Percentiles rank a stretch among this genome's conserved stretches.
These are phyloP conservation scores for Phytopythium oedochilum DNA, from an alignment of 352 stramenopile genomes.

Conservation along the genomic window DNA sequence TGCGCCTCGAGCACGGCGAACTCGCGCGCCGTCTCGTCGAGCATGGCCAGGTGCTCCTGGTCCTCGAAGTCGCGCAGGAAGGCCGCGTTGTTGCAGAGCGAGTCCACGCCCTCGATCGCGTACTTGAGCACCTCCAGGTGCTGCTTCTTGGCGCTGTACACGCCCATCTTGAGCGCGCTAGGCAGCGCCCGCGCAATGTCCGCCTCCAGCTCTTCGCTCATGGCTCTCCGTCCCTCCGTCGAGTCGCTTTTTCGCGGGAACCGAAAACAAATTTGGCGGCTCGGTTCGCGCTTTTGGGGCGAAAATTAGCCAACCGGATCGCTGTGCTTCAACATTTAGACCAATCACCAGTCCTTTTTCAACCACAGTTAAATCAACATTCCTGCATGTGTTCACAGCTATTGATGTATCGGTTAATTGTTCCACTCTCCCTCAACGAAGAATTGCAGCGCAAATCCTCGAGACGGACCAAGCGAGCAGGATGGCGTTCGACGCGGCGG, in stretches of 20 bases:
- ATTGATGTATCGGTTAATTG: too few relatives aligned
- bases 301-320: too few relatives aligned
- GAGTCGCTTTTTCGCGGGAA: constrained; percentile 8
- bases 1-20: constrained; percentile 65
- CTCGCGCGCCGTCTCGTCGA: constrained; percentile 68
- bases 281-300: too few relatives aligned
- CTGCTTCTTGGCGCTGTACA: constrained; percentile 75
- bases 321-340: too few relatives aligned
- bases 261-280: too few relatives aligned
- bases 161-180: constrained; percentile 65
- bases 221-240: constrained; percentile 4
- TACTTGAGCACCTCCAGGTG: constrained; percentile 71
- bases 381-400: too few relatives aligned
- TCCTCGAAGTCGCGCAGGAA: constrained; percentile 65
- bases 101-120: constrained; percentile 60
- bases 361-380: too few relatives aligned
- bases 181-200: constrained; percentile 61
- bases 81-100: constrained; percentile 56
- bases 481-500: constrained; percentile 69
- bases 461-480: constrained; percentile 1
- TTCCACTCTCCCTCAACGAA: too few relatives aligned
- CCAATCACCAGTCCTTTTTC: too few relatives aligned
- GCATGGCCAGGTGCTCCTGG: constrained; percentile 36
- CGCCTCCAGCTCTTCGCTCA: constrained; percentile 53
- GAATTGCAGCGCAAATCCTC: neutral